Evolutionary conservation across 257 asterid species (phyloP).

Genomic region (Solanum rostratum): DNA sequence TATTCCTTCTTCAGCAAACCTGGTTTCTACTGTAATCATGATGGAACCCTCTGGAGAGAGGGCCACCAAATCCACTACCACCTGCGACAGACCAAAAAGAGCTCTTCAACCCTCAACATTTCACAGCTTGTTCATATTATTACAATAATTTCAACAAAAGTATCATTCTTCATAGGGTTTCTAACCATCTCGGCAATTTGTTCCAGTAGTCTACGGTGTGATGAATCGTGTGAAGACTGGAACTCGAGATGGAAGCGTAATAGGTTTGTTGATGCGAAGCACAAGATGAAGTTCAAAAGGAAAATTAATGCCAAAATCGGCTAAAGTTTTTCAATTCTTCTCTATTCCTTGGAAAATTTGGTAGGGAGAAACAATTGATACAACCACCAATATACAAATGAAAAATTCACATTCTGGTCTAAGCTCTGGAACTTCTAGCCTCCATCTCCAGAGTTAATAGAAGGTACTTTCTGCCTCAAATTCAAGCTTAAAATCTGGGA

Average conservation of each 20-base stretch:
- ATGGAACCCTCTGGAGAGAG: constrained; percentile 74
- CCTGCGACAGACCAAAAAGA: constrained; percentile 24
- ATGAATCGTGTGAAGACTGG: not conserved
- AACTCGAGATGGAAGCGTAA: not conserved
- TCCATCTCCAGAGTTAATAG: not conserved
- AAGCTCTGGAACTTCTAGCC: not conserved
- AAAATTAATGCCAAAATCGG: not conserved
- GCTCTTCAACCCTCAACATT: not conserved
- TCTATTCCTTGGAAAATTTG: not conserved
- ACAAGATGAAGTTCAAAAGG: not conserved
- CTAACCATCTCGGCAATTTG: not conserved
- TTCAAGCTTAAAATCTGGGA: not conserved
- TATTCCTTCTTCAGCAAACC: constrained; percentile 88
- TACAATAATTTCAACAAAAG: not conserved
- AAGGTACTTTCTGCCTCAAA: not conserved
- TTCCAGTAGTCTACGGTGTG: not conserved
- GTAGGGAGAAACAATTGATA: not conserved
- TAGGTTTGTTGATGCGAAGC: not conserved
- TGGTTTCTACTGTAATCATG: constrained; percentile 84
- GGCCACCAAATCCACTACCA: constrained; percentile 71
- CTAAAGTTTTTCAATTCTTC: not conserved
- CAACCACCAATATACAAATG: not conserved
- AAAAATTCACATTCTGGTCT: not conserved
- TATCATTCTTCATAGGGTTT: not conserved
- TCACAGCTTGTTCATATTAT: not conserved